These are phyloP conservation scores for Mycena vitilis DNA, from an alignment of 768 basidiomycete genomes.

Conservation along the genomic window DNA sequence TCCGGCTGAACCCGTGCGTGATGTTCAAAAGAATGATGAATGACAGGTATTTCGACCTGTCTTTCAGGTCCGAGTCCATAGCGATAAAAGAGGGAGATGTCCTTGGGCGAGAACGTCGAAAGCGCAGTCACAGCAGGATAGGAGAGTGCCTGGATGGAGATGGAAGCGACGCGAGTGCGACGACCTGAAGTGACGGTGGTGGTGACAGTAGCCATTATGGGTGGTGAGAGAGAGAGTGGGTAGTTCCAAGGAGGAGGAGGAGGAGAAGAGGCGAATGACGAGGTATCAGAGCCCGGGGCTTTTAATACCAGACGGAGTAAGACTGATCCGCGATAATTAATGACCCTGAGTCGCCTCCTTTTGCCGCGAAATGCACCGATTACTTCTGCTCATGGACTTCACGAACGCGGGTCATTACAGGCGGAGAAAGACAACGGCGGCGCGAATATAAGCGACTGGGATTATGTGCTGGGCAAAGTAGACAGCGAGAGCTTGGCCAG, in stretches of 20 bases:
- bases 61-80: slow-evolving; percentile 40
- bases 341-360: too few species aligned
- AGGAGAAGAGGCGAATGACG: not conserved
- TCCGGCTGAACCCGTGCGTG: slow-evolving; percentile 40
- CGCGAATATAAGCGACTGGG: too few species aligned
- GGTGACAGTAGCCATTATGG: slow-evolving; percentile 23
- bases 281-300: too few species aligned
- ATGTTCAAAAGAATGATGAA: slow-evolving; percentile 44
- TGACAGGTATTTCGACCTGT: slow-evolving; percentile 38
- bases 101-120: slow-evolving; percentile 37
- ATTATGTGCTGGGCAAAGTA: too few species aligned
- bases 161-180: slow-evolving; percentile 11
- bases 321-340: too few species aligned
- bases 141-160: slow-evolving; percentile 28
- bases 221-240: slow-evolving; percentile 7
- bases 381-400: too few species aligned
- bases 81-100: slow-evolving; percentile 39
- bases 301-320: too few species aligned
- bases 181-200: slow-evolving; percentile 20
- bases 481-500: too few species aligned
- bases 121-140: slow-evolving; percentile 22
- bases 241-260: slow-evolving; percentile 27
- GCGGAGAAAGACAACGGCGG: too few species aligned
- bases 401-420: too few species aligned
- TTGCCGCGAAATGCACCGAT: too few species aligned